Conservation (phyloP, 1,284 basidiomycete species). For the Microbotryum lychnidis-dioicae region DNA sequence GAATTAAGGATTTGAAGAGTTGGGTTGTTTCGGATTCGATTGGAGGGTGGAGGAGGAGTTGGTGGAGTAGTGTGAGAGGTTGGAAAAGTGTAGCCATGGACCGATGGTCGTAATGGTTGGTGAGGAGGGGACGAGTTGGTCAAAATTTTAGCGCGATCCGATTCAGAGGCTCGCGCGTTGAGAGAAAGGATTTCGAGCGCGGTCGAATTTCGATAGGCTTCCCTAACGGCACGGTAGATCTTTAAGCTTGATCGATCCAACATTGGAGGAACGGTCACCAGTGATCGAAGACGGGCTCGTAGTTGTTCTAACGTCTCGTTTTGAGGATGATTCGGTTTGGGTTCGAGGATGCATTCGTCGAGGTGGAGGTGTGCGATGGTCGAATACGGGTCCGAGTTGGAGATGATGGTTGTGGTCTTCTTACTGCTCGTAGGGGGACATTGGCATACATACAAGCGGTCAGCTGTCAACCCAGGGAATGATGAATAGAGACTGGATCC, state of each 20-base stretch:
- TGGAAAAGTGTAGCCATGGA: constrained; percentile 16
- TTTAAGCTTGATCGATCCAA: background rate
- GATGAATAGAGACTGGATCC: too few species aligned
- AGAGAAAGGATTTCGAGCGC: too few species aligned
- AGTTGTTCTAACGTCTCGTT: constrained; percentile 9
- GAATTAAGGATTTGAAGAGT: constrained; percentile 41
- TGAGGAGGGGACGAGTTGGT: background rate
- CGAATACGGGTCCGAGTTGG: constrained; percentile 31
- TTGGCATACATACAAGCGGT: too few species aligned
- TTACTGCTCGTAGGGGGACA: constrained; percentile 2
- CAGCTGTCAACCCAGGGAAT: too few species aligned
- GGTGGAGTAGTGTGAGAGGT: background rate
- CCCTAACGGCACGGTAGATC: background rate
- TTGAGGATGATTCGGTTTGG: constrained; percentile 19
- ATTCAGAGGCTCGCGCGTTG: too few species aligned
- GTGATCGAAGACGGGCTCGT: background rate
- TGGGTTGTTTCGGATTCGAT: background rate
- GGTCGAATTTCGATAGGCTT: background rate
- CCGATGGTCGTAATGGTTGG: background rate
- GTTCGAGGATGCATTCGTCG: constrained; percentile 54
- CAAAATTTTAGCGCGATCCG: background rate
- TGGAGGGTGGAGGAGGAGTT: background rate
- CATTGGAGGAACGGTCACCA: background rate
- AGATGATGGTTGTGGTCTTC: constrained; percentile 13
- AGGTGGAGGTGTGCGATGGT: constrained; percentile 79